Percentiles rank a stretch among this genome's conserved stretches.
These are phyloP conservation scores for Prunus kanzakura DNA, from an alignment of 306 rosid genomes.

Conservation along the genomic window DNA sequence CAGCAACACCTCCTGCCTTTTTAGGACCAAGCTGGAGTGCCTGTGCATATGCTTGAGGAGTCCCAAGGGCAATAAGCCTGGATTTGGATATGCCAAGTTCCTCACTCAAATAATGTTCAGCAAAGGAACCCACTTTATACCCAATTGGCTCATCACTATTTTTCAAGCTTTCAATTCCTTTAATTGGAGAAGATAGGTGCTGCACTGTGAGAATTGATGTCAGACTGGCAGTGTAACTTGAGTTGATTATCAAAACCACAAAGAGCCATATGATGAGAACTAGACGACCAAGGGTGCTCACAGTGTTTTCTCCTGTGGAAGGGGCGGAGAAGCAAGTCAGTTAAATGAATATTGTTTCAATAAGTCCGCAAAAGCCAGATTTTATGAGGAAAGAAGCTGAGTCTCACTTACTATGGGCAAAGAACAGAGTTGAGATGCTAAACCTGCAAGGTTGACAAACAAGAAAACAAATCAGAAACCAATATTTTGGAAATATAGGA, in stretches of 20 bases:
- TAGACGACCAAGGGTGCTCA: slow-evolving; percentile 81
- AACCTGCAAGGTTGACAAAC: slow-evolving; percentile 73
- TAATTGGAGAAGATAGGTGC: slow-evolving; percentile 65
- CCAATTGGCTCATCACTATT: slow-evolving; percentile 65
- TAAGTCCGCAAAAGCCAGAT: slow-evolving; percentile 3
- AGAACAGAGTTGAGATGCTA: slow-evolving; percentile 89
- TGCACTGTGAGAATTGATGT: slow-evolving; percentile 98
- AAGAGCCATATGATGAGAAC: slow-evolving; percentile 89
- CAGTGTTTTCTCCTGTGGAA: slow-evolving; percentile 86
- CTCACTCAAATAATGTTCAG: slow-evolving; percentile 64
- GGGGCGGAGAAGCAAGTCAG: slow-evolving; percentile 10
- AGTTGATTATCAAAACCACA: slow-evolving; percentile 91
- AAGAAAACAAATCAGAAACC: slow-evolving; percentile 25
- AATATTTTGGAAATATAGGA: not conserved
- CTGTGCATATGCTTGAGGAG: slow-evolving; percentile 72
- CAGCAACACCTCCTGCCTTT: slow-evolving; percentile 89
- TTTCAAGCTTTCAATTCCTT: slow-evolving; percentile 77
- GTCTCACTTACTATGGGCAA: slow-evolving; percentile 81
- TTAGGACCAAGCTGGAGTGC: slow-evolving; percentile 78
- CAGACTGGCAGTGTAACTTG: slow-evolving; percentile 99
- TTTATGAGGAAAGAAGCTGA: not conserved
- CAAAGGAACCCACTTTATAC: slow-evolving; percentile 85
- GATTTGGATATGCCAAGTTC: slow-evolving; percentile 72
- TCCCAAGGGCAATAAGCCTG: slow-evolving; percentile 73
- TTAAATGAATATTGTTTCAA: slow-evolving; percentile 12